A percentile compares a stretch with the other conserved stretches of the same genome.
Conservation (phyloP, 306 rosid species). For the Ammopiptanthus mongolicus region DNA sequence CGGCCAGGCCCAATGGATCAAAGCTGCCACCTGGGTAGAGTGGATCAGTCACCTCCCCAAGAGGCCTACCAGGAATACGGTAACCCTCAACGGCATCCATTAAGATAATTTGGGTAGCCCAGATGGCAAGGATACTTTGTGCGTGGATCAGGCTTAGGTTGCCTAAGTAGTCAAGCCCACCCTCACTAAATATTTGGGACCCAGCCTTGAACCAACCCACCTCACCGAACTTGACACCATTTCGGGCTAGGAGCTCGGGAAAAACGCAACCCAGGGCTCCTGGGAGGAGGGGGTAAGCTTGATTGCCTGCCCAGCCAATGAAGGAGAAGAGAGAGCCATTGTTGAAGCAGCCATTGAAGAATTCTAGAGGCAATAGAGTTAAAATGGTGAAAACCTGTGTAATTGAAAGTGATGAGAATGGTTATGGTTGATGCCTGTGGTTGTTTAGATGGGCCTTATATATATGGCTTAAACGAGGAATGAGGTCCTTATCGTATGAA, state of each 20-base stretch:
- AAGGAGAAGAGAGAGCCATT: constrained; percentile 19
- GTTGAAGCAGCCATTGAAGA: constrained; percentile 21
- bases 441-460: background rate
- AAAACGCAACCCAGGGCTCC: constrained; percentile 5
- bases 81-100: constrained; percentile 18
- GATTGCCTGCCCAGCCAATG: constrained; percentile 18
- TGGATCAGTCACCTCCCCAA: constrained; percentile 26
- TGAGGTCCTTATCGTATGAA: background rate
- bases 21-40: constrained; percentile 21
- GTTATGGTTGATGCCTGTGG: background rate
- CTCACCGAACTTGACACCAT: constrained; percentile 21
- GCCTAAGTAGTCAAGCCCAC: constrained; percentile 24
- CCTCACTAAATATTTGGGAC: constrained; percentile 22
- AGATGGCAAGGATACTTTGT: constrained; percentile 21
- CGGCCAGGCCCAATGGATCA: constrained; percentile 25
- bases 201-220: constrained; percentile 27
- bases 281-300: background rate
- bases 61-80: constrained; percentile 27
- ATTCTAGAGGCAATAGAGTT: background rate
- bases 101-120: constrained; percentile 14
- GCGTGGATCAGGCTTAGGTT: constrained; percentile 20
- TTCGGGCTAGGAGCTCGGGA: constrained; percentile 17
- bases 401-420: background rate
- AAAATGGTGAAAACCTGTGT: background rate
- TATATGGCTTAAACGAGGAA: background rate